Conservation (phyloP, 768 basidiomycete species). For the Tricholoma terreum region DNA sequence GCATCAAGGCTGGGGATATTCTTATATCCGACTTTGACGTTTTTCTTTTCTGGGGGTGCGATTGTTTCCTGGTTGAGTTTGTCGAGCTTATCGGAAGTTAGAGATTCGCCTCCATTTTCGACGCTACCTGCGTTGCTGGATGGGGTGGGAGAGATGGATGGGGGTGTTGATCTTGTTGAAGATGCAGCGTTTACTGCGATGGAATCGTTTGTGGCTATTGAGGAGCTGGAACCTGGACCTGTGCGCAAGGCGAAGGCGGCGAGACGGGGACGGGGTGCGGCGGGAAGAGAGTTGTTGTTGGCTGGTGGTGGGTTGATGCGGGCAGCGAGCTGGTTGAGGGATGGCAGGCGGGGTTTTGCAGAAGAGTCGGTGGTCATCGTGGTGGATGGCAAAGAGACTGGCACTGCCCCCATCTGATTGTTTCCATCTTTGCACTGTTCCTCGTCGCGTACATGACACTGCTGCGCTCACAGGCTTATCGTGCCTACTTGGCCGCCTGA, state of each 20-base stretch:
- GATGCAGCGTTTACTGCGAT: slow-evolving; percentile 62
- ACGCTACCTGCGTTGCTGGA: slow-evolving; percentile 39
- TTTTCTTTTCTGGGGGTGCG: slow-evolving; percentile 24
- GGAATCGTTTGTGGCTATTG: slow-evolving; percentile 59
- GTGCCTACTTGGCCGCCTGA: neutral
- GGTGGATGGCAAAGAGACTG: slow-evolving; percentile 12
- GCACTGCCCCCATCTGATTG: neutral
- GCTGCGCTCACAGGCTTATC: too few species aligned
- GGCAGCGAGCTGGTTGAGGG: slow-evolving; percentile 76
- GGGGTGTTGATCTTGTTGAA: slow-evolving; percentile 62
- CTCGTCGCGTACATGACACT: too few species aligned
- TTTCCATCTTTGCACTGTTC: too few species aligned
- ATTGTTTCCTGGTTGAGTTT: slow-evolving; percentile 56
- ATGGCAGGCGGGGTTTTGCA: slow-evolving; percentile 32
- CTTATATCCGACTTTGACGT: slow-evolving; percentile 69
- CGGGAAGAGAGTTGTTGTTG: slow-evolving; percentile 25
- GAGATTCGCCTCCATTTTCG: slow-evolving; percentile 42
- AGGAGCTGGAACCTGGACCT: slow-evolving; percentile 54
- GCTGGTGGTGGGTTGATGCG: slow-evolving; percentile 65
- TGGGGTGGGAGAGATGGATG: slow-evolving; percentile 46
- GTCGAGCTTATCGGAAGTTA: slow-evolving; percentile 66
- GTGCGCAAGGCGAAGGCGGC: slow-evolving; percentile 72
- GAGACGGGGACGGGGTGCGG: slow-evolving; percentile 57
- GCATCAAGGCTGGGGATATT: slow-evolving; percentile 84
- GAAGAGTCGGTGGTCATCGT: slow-evolving; percentile 20